A percentile compares a stretch with the other conserved stretches of the same genome.
Evolutionary conservation across 495 filamentous ascomycete species (phyloP).

Genomic region (Penicillium herquei): DNA sequence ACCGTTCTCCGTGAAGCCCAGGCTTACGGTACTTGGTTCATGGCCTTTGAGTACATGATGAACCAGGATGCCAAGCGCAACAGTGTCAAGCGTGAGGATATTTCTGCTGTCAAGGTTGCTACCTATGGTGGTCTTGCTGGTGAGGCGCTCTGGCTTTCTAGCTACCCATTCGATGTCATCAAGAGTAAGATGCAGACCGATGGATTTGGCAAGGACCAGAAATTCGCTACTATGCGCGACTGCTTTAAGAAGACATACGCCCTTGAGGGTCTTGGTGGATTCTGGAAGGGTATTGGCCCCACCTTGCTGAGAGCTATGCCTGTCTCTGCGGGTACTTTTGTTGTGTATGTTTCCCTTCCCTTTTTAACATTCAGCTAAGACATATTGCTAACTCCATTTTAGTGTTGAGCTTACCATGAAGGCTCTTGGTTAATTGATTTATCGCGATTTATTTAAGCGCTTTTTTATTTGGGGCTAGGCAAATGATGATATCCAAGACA

Average conservation of each 20-base stretch:
- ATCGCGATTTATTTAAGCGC: not conserved
- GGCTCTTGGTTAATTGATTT: slow-evolving; percentile 34
- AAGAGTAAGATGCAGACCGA: slow-evolving; percentile 99
- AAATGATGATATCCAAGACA: not conserved
- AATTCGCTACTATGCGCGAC: slow-evolving; percentile 81
- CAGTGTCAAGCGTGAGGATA: slow-evolving; percentile 67
- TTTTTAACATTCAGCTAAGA: not conserved
- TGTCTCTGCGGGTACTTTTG: slow-evolving; percentile 94
- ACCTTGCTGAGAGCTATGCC: slow-evolving; percentile 96
- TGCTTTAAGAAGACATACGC: slow-evolving; percentile 83
- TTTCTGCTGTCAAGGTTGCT: slow-evolving; percentile 82
- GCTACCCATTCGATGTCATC: slow-evolving; percentile 94
- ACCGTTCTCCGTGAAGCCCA: slow-evolving; percentile 87
- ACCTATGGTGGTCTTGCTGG: slow-evolving; percentile 91
- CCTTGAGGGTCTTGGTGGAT: slow-evolving; percentile 74
- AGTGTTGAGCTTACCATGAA: slow-evolving; percentile 32
- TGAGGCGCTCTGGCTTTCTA: slow-evolving; percentile 87
- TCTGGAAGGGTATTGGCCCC: slow-evolving; percentile 96
- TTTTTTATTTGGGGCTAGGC: not conserved
- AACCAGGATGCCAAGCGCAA: slow-evolving; percentile 78
- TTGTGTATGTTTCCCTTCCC: slow-evolving; percentile 52
- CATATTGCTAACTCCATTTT: not conserved
- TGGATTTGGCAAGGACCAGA: slow-evolving; percentile 69
- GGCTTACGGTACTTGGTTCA: slow-evolving; percentile 94
- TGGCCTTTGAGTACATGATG: slow-evolving; percentile 95